Conservation (phyloP, 2,329 filamentous ascomycete genomes). For the Amesomyces nigricolor region DNA sequence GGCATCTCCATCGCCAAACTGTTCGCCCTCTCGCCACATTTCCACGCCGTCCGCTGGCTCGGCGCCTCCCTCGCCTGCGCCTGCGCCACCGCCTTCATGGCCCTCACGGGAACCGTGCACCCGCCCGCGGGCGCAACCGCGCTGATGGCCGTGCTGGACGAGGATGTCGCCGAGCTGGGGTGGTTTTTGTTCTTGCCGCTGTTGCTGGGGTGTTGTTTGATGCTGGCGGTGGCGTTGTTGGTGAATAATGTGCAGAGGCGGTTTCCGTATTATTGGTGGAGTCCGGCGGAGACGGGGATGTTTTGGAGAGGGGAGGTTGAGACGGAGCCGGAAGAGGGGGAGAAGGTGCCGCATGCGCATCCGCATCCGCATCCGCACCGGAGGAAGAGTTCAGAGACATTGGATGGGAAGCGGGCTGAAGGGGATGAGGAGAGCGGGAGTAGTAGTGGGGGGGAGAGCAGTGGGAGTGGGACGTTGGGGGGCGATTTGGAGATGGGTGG, state of each 20-base stretch:
- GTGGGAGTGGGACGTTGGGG: not conserved
- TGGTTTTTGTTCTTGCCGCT: conserved; percentile 64
- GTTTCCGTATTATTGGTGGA: conserved; percentile 69
- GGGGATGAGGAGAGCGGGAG: not conserved
- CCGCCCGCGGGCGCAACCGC: conserved; percentile 72
- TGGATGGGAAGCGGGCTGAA: too few relatives aligned
- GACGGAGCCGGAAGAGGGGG: not conserved
- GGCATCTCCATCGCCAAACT: conserved; percentile 61
- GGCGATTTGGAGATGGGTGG: conserved; percentile 2
- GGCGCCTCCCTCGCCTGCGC: conserved; percentile 62
- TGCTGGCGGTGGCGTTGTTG: conserved; percentile 57
- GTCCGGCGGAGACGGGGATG: conserved; percentile 36
- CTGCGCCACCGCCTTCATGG: conserved; percentile 58
- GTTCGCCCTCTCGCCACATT: conserved; percentile 47
- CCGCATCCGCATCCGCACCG: too few relatives aligned
- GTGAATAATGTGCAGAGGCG: conserved; percentile 64
- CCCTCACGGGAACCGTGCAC: conserved; percentile 64
- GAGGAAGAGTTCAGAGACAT: not conserved
- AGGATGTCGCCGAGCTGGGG: conserved; percentile 50
- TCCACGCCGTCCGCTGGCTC: conserved; percentile 54
- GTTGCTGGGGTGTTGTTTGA: conserved; percentile 53
- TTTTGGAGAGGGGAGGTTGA: conserved; percentile 18
- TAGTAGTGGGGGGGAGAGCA: not conserved
- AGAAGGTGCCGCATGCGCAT: not conserved
- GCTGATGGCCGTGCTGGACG: conserved; percentile 58